Evolutionary conservation across 805 yeast species (phyloP).

Genomic region (Barnettozyma sucrosica): DNA sequence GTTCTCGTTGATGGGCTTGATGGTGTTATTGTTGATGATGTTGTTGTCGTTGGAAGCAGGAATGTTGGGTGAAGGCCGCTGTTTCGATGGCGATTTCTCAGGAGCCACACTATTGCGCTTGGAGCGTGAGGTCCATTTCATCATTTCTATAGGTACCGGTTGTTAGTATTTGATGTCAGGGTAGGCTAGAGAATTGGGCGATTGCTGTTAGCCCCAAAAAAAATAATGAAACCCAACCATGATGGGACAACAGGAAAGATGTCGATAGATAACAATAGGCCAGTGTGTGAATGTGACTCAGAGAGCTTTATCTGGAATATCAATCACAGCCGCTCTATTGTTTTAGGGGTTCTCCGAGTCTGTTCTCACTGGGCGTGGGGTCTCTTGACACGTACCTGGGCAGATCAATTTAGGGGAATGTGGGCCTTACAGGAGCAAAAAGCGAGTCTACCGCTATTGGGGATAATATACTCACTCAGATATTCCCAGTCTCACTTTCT

Average conservation of each 20-base stretch:
- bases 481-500: background rate
- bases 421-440: background rate
- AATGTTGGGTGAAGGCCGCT: constrained; percentile 4
- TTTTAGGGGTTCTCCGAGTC: no score
- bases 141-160: constrained; percentile 6
- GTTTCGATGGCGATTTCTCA: constrained; percentile 10
- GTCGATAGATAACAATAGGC: no score
- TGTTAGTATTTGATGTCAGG: constrained; percentile 1
- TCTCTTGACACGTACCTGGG: background rate
- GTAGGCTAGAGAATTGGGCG: background rate
- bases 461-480: background rate
- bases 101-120: constrained; percentile 23
- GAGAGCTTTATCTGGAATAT: no score
- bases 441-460: background rate
- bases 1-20: constrained; percentile 5
- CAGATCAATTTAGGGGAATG: background rate
- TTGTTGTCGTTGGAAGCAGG: background rate
- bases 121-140: constrained; percentile 28
- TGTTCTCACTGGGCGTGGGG: background rate
- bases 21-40: background rate
- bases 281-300: no score
- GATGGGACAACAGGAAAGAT: no score
- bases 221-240: no score
- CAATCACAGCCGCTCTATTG: no score
- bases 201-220: background rate